Base-by-base conservation (phyloP, 148 eudicot genomes). In the Silene uniflora region DNA sequence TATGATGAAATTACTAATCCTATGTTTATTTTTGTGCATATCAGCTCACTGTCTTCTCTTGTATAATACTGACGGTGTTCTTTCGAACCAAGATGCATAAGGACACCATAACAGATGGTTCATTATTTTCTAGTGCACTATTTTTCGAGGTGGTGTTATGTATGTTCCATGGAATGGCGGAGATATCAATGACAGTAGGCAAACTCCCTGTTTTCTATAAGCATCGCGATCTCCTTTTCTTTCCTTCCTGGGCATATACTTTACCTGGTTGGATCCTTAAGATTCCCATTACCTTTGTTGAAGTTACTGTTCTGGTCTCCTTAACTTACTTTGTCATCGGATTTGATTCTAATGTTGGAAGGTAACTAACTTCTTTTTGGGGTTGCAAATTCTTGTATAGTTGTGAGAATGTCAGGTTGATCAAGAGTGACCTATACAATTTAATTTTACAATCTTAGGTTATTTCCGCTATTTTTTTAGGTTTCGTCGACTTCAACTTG, bases 151-250 rank as follows among this genome's bases (percentile, higher is more conserved):
- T 81, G 44, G 16, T 62, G 59, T 71, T 75, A 52, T 24, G 83
- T 58, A 80, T 89, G 91, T 87, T 87, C 63, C 83, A 86, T 66
- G 93, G 93, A 62, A 67, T 89, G 86, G 80, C 95, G 1, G 96
- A 90, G 78, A 65, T 86, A 60, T 75, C 91, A 4, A 84, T 89
- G 95, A 88, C 88, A 6, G 86, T 88, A 73, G 81, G 76, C 7
- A 92, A 89, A 73, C 97, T 92, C 77, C 93, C 93, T 0, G 93
- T 90, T 42, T 92, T 90, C 75, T 88, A 83, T 73, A 88, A 92
- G 82, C 95, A 90, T 55, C 74, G 93, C 19, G 91, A 88, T 77
- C 83, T 86, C 67, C 88, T 84, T 23, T 90, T 92, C 78, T 92
- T 79, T 62, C 96, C 97, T 0, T 56, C 91, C 9, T 92, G 97